Conservation (phyloP, 371 early-diverging fungal species). For the Coemansia sp. region DNA sequence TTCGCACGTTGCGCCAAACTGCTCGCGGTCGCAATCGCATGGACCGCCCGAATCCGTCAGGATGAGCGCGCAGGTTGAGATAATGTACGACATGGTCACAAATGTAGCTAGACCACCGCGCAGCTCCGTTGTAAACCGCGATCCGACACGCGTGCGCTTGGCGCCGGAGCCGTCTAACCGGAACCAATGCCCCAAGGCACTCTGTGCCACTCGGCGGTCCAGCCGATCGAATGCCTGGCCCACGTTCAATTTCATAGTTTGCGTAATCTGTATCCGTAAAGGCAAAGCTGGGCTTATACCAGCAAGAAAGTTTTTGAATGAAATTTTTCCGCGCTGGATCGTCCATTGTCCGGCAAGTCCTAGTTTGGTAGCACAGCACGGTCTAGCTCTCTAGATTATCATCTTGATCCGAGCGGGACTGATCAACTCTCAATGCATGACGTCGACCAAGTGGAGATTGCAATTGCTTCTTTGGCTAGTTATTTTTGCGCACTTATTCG, state of each 20-base stretch:
- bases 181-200: conserved; percentile 50
- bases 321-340: too few species aligned
- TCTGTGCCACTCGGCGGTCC: not conserved
- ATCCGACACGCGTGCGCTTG: conserved; percentile 56
- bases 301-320: too few species aligned
- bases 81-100: conserved; percentile 71
- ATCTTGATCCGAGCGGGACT: too few species aligned
- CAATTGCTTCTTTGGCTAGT: not conserved
- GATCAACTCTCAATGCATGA: too few species aligned
- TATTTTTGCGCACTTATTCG: not conserved
- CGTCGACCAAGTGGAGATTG: not conserved
- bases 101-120: conserved; percentile 70
- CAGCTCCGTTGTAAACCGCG: conserved; percentile 64
- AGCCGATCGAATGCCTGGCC: not conserved
- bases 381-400: too few species aligned
- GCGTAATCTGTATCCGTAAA: not conserved
- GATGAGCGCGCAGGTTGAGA: conserved; percentile 74
- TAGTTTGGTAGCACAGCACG: too few species aligned
- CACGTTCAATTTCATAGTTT: not conserved
- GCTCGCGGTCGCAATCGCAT: conserved; percentile 62
- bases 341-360: too few species aligned
- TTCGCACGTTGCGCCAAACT: conserved; percentile 54
- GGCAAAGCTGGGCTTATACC: too few species aligned
- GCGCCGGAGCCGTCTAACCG: conserved; percentile 65
- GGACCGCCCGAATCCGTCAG: conserved; percentile 74